Evolutionary conservation across 202 grass and related monocot species (phyloP), one percentile per base, ranked within the genome.

Genomic region (Digitaria exilis): DNA sequence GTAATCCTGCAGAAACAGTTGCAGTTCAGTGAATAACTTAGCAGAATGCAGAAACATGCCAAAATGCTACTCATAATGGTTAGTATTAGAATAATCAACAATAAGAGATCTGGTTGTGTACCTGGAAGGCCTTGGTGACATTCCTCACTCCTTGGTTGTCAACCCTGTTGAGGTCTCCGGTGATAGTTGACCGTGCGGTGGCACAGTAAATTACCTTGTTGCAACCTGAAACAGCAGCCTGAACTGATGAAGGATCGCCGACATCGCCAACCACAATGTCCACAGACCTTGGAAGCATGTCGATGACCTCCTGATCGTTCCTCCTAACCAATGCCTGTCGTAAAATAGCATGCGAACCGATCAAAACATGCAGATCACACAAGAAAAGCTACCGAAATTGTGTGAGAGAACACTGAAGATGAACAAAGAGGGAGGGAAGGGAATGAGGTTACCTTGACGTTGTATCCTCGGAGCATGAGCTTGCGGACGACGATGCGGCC

Each of bases 151-250:
- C 96, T 83, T 92, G 89, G 68, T 95, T 92, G 84, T 96, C 96
- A 60, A 98, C 96, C 83, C 91, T 96, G 65, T 93, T 98, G 30
- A 96, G 83, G 81, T 96, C 96, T 19, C 90, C 93, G 0, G 93
- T 98, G 81, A 98, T 98, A 60, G 93, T 81, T 64, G 91, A 93
- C 31, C 91, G 80, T 58, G 96, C 91, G 15, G 93, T 98, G 28
- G 96, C 96, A 1, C 96, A 98, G 51, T 96, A 98, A 34, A 98
- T 98, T 19, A 98, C 79, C 86, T 98, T 98, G 82, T 94, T 98
- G 82, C 91, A 95, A 85, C 93, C 96, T 75, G 86, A 85, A 18
- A 95, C 85, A 12, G 93, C 93, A 54, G 84, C 64, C 77, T 85
- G 87, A 62, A 98, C 81, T 39, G 93, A 90, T 21, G 89, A 81